Percentiles rank a stretch among this genome's conserved stretches.
Evolutionary conservation across 2,329 filamentous ascomycete species (phyloP).

Genomic region (Penicillium sp.): DNA sequence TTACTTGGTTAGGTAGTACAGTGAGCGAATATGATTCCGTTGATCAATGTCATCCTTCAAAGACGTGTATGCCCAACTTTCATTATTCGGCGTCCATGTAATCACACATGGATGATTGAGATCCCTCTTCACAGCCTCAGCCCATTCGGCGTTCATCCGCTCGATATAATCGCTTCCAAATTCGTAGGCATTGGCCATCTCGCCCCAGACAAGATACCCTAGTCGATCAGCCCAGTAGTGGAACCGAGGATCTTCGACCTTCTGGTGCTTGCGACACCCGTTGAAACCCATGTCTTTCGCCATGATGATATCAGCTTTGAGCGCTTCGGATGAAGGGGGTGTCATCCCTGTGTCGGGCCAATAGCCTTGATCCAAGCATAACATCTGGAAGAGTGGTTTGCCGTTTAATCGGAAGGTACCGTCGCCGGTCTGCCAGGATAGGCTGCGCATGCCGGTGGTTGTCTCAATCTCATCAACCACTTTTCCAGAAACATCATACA

Average conservation of each 20-base stretch:
- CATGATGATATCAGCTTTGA: constrained; percentile 66
- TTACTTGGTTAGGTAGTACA: constrained; percentile 68
- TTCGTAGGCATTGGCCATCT: constrained; percentile 70
- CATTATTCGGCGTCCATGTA: constrained; percentile 69
- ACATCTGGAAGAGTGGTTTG: constrained; percentile 67
- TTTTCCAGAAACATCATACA: constrained; percentile 46
- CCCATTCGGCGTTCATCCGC: constrained; percentile 68
- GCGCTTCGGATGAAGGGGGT: constrained; percentile 67
- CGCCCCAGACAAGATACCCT: constrained; percentile 69
- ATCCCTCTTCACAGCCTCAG: constrained; percentile 63
- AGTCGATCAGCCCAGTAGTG: constrained; percentile 69
- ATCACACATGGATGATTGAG: constrained; percentile 68
- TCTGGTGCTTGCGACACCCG: constrained; percentile 69
- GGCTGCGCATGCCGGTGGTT: constrained; percentile 62
- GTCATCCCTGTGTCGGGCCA: constrained; percentile 72
- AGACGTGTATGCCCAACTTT: constrained; percentile 65
- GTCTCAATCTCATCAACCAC: constrained; percentile 60
- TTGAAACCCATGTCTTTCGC: constrained; percentile 70
- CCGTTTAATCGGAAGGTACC: constrained; percentile 67
- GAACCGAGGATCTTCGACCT: constrained; percentile 68
- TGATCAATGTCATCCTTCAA: constrained; percentile 61
- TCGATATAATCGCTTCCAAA: constrained; percentile 63
- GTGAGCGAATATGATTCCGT: constrained; percentile 64
- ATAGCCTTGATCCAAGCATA: constrained; percentile 71
- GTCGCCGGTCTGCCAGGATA: constrained; percentile 63